Percentiles rank a stretch among this genome's conserved stretches.
phyloP scores from a whole-genome alignment of 202 grass and related monocot genomes.

The Elaeis oleifera region DNA sequence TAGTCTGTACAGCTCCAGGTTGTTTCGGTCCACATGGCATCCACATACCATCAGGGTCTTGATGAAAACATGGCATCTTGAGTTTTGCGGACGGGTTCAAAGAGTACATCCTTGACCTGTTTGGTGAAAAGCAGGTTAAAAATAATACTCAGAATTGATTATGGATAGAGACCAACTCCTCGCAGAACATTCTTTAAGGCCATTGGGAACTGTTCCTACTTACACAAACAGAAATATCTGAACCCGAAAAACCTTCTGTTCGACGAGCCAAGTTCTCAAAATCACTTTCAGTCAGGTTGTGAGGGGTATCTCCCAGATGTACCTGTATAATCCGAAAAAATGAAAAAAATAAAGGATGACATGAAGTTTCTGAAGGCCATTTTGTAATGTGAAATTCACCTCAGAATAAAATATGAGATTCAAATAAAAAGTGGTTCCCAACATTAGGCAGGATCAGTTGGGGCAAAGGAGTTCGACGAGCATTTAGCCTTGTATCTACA shows the following conservation, averaged over 20 bases:
- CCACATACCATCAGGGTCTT: slow-evolving; percentile 50
- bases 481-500: slow-evolving; percentile 9
- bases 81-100: slow-evolving; percentile 83
- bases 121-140: slow-evolving; percentile 13
- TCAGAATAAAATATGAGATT: no score
- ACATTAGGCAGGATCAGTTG: background rate
- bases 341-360: no score
- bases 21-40: slow-evolving; percentile 85
- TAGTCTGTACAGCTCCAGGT: slow-evolving; percentile 52
- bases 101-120: slow-evolving; percentile 89
- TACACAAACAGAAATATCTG: slow-evolving; percentile 86
- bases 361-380: no score
- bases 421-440: no score
- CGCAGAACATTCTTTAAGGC: no score
- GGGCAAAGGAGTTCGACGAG: background rate
- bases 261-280: slow-evolving; percentile 59
- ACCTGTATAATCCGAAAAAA: slow-evolving; percentile 35
- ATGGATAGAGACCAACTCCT: no score
- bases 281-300: slow-evolving; percentile 70
- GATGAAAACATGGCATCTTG: slow-evolving; percentile 88
- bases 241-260: slow-evolving; percentile 87
- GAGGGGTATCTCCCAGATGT: slow-evolving; percentile 85
- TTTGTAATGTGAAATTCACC: no score
- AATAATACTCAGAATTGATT: no score
- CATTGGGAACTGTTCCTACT: slow-evolving; percentile 20